phyloP scores from a whole-genome alignment of 2,329 filamentous ascomycete genomes.

The Monosporascus cannonballus region DNA sequence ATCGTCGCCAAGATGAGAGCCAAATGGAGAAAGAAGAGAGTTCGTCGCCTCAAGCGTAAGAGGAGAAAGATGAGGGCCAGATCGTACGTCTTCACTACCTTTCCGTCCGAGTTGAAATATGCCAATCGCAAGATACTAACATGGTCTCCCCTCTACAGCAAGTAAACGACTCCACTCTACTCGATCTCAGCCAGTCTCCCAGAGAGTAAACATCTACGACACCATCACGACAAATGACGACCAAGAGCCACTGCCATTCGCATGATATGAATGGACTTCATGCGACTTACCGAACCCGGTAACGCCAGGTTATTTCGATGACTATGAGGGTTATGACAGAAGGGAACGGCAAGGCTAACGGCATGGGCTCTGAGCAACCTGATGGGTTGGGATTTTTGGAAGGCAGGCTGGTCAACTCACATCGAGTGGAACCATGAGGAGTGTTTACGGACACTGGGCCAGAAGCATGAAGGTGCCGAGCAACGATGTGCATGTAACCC shows the following conservation, averaged over 20 bases:
- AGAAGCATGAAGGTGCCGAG: conserved; percentile 9
- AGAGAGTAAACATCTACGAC: conserved; percentile 16
- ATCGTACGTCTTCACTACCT: conserved; percentile 63
- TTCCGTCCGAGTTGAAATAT: not conserved
- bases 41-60: conserved; percentile 98
- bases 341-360: conserved; percentile 17
- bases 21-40: conserved; percentile 99
- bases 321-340: conserved; percentile 1
- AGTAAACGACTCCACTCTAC: conserved; percentile 36
- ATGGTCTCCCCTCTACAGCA: conserved; percentile 22
- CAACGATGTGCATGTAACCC: conserved; percentile 13
- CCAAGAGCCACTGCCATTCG: conserved; percentile 22
- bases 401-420: conserved; percentile 24
- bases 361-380: conserved; percentile 26
- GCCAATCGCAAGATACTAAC: conserved; percentile 4
- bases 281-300: conserved; percentile 3
- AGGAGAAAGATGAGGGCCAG: conserved; percentile 99
- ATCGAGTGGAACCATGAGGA: conserved; percentile 20
- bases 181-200: conserved; percentile 33
- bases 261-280: conserved; percentile 19
- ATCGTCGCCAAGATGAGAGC: conserved; percentile 64
- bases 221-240: conserved; percentile 29
- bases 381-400: conserved; percentile 21
- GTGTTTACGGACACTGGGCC: conserved; percentile 21
- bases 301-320: conserved; percentile 5